Evolutionary conservation across 2,329 filamentous ascomycete genomes (phyloP).

Genomic region (Curvularia sp.): DNA sequence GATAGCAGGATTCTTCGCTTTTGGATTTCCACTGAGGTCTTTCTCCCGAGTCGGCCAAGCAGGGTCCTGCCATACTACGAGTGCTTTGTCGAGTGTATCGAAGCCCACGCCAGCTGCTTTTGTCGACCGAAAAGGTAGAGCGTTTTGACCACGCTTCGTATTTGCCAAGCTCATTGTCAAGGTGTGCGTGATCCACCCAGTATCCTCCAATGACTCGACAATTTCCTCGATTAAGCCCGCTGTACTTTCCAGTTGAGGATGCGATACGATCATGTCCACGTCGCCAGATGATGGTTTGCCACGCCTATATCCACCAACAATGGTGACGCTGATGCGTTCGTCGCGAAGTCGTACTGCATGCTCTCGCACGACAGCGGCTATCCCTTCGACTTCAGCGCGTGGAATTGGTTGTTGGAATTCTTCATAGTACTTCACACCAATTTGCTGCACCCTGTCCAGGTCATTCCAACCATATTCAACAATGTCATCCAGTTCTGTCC

Average conservation of each 20-base stretch:
- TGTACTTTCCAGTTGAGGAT: slow-evolving; percentile 74
- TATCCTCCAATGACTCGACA: slow-evolving; percentile 71
- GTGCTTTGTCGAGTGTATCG: slow-evolving; percentile 87
- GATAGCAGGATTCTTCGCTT: slow-evolving; percentile 69
- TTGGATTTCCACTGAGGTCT: slow-evolving; percentile 45
- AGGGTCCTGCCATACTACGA: slow-evolving; percentile 90
- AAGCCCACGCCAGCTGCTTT: slow-evolving; percentile 66
- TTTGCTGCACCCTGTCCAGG: slow-evolving; percentile 83
- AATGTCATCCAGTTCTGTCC: slow-evolving; percentile 85
- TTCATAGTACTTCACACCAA: slow-evolving; percentile 91
- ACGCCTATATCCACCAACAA: slow-evolving; percentile 83
- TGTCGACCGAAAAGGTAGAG: slow-evolving; percentile 60
- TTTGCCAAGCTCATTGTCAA: slow-evolving; percentile 73
- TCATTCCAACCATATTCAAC: slow-evolving; percentile 80
- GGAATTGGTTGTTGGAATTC: slow-evolving; percentile 78
- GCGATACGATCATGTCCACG: slow-evolving; percentile 84
- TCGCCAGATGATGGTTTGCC: slow-evolving; percentile 78
- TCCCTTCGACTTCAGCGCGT: slow-evolving; percentile 73
- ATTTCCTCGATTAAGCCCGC: slow-evolving; percentile 74
- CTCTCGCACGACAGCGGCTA: slow-evolving; percentile 66
- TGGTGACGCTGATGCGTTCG: slow-evolving; percentile 62
- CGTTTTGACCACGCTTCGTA: slow-evolving; percentile 74
- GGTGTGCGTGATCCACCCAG: slow-evolving; percentile 79
- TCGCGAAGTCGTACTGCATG: slow-evolving; percentile 71
- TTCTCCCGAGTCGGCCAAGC: slow-evolving; percentile 48